phyloP scores from a whole-genome alignment of 164 flowering plant genomes.

The Echeveria elegans region DNA sequence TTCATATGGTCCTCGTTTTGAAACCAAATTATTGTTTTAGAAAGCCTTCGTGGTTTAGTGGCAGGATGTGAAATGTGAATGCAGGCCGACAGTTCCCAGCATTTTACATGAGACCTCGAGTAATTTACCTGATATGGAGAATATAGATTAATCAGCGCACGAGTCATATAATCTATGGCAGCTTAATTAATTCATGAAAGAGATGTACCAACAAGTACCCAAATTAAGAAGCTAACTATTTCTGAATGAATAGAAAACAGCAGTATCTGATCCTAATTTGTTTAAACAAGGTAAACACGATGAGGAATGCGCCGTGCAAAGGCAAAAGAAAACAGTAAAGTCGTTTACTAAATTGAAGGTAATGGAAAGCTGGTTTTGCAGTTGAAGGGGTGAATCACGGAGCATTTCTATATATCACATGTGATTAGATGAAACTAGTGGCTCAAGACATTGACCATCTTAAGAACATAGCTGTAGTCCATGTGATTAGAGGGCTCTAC shows the following conservation, averaged over 20 bases:
- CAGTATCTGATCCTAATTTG: neutral
- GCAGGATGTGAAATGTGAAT: slow-evolving; percentile 47
- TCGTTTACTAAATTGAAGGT: neutral
- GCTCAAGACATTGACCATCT: slow-evolving; percentile 1
- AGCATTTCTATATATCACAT: slow-evolving; percentile 2
- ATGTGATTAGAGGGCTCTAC: neutral
- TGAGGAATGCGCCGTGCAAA: neutral
- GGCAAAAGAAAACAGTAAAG: neutral
- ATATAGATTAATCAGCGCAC: slow-evolving; percentile 2
- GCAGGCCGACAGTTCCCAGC: slow-evolving; percentile 54
- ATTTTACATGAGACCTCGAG: slow-evolving; percentile 61
- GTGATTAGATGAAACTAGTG: neutral
- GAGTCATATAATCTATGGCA: slow-evolving; percentile 11
- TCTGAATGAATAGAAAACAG: neutral
- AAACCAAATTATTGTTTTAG: neutral
- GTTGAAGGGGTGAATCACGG: neutral
- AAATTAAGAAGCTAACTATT: neutral
- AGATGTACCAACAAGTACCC: neutral
- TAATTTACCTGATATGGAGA: slow-evolving; percentile 49
- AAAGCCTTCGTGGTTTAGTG: slow-evolving; percentile 22
- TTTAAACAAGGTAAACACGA: neutral
- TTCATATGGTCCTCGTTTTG: neutral
- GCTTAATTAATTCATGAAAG: neutral
- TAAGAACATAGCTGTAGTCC: slow-evolving; percentile 6
- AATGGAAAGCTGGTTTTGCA: slow-evolving; percentile 3